phyloP scores from a whole-genome alignment of 2,329 filamentous ascomycete genomes.

The Colletotrichum sp. region DNA sequence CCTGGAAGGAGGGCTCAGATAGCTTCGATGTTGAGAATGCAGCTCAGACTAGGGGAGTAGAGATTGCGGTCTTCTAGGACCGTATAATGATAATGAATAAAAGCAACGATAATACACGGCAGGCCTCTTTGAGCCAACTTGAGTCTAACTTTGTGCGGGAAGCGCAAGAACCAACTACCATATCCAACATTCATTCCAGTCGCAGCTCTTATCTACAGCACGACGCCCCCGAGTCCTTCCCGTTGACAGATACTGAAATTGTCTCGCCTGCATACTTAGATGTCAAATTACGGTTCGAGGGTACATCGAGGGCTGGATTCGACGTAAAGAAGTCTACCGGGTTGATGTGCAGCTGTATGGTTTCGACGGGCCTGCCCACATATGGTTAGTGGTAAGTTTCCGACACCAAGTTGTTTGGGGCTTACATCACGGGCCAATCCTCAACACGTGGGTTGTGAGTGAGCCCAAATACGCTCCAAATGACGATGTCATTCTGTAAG shows the following conservation, averaged over 20 bases:
- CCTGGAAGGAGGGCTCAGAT: slow-evolving; percentile 11
- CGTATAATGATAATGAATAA: not conserved
- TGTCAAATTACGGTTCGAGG: slow-evolving; percentile 2
- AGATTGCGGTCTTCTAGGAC: slow-evolving; percentile 19
- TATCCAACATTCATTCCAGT: not conserved
- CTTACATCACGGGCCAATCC: slow-evolving; percentile 61
- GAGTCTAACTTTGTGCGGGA: not conserved
- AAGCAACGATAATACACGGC: not conserved
- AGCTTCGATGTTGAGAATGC: slow-evolving; percentile 17
- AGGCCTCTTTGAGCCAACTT: not conserved
- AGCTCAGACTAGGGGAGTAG: slow-evolving; percentile 5
- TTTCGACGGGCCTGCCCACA: slow-evolving; percentile 50
- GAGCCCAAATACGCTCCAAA: slow-evolving; percentile 60
- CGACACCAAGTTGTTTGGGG: not conserved
- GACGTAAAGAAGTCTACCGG: slow-evolving; percentile 55
- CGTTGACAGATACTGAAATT: not conserved
- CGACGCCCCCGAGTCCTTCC: too few relatives aligned
- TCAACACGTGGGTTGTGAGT: slow-evolving; percentile 61
- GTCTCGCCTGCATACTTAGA: not conserved
- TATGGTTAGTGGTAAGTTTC: not conserved
- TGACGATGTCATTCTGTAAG: slow-evolving; percentile 60
- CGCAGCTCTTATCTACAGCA: not conserved
- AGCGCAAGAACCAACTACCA: not conserved
- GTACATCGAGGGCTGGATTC: slow-evolving; percentile 47
- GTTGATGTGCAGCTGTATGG: slow-evolving; percentile 51